Percentiles rank a stretch among this genome's conserved stretches.
Conservation (phyloP, 2,329 filamentous ascomycete species). For the Spiromastix sp. region DNA sequence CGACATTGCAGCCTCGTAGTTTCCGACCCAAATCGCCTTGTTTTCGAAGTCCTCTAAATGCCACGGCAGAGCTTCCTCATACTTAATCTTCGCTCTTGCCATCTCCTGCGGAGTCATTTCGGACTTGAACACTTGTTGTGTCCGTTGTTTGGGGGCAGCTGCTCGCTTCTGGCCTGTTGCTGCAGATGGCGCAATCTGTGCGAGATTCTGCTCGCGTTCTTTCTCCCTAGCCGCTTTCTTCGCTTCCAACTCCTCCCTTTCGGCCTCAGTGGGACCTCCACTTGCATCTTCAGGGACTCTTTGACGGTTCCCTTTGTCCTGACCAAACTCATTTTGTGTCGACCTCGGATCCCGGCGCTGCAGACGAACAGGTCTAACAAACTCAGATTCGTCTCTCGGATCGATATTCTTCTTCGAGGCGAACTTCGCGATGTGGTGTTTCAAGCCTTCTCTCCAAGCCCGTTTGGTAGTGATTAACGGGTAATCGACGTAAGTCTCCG, state of each 20-base stretch:
- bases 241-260: conserved; percentile 48
- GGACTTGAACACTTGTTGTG: conserved; percentile 73
- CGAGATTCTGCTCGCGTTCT: conserved; percentile 75
- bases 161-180: conserved; percentile 61
- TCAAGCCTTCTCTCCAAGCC: conserved; percentile 64
- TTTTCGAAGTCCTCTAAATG: conserved; percentile 94
- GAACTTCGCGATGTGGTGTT: conserved; percentile 81
- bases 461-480: conserved; percentile 78
- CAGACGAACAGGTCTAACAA: conserved; percentile 76
- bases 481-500: conserved; percentile 40
- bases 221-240: conserved; percentile 69
- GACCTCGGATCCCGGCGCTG: conserved; percentile 79
- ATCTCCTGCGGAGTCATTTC: conserved; percentile 65
- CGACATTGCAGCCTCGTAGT: conserved; percentile 80
- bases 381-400: conserved; percentile 67
- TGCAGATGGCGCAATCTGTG: conserved; percentile 80
- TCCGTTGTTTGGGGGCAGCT: conserved; percentile 61
- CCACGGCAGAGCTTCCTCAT: conserved; percentile 94
- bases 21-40: conserved; percentile 87
- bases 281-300: conserved; percentile 36
- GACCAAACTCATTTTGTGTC: conserved; percentile 37
- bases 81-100: conserved; percentile 56
- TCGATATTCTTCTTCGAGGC: conserved; percentile 53
- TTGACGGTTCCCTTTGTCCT: conserved; percentile 37
- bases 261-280: conserved; percentile 53